Conservation (phyloP, 306 rosid genomes). For the Gastrolobium bilobum region DNA sequence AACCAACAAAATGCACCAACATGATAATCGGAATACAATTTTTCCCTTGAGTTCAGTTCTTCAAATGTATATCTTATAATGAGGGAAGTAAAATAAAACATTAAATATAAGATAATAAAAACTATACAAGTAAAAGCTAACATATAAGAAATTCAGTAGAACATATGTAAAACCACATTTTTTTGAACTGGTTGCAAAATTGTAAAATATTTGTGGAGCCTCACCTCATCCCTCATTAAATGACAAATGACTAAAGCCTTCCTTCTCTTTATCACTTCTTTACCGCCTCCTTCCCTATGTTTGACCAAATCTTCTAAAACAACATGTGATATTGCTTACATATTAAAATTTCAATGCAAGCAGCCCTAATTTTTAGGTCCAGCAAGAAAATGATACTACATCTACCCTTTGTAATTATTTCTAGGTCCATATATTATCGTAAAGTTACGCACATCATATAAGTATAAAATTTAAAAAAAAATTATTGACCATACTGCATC, state of each 20-base stretch:
- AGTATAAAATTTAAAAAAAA: not conserved
- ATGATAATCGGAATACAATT: constrained; percentile 5
- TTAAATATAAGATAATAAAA: not conserved
- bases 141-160: not conserved
- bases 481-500: not conserved
- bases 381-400: not conserved
- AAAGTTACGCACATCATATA: not conserved
- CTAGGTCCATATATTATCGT: not conserved
- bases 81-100: constrained; percentile 31
- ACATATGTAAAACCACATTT: constrained; percentile 8
- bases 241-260: not conserved
- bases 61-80: constrained; percentile 23
- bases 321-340: not conserved
- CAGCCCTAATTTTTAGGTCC: not conserved
- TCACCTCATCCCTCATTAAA: not conserved
- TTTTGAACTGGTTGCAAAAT: constrained; percentile 9
- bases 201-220: not conserved
- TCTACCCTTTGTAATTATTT: not conserved
- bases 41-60: constrained; percentile 29
- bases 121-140: constrained; percentile 15
- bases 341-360: not conserved
- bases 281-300: not conserved
- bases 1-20: constrained; percentile 17
- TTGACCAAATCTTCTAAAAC: constrained; percentile 5
- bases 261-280: not conserved